Conservation (phyloP, 73 alveolate genomes). For the Urostyla sp. region DNA sequence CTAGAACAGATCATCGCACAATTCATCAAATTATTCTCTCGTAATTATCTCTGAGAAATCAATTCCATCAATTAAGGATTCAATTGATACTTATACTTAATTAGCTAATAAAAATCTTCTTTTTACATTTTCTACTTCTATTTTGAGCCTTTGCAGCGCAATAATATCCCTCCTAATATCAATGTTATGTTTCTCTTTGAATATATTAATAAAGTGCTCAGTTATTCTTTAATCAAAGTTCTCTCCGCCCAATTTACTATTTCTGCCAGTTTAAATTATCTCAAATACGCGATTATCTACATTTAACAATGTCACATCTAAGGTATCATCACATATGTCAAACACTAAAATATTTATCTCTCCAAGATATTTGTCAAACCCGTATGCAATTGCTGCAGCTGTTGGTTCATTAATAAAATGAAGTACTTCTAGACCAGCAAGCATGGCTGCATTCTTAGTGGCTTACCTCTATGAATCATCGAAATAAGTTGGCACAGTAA, state of each 20-base stretch:
- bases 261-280: conserved; percentile 86
- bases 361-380: conserved; percentile 79
- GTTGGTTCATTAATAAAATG: conserved; percentile 86
- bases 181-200: conserved; percentile 65
- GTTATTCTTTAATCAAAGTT: conserved; percentile 89
- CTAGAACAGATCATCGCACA: conserved; percentile 78
- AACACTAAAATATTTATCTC: conserved; percentile 86
- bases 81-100: conserved; percentile 87
- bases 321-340: conserved; percentile 87
- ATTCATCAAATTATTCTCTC: conserved; percentile 93
- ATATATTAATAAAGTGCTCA: conserved; percentile 68
- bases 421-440: conserved; percentile 79
- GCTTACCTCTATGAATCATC: conserved; percentile 89
- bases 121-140: conserved; percentile 83
- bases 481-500: conserved; percentile 92
- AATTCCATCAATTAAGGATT: conserved; percentile 84
- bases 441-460: conserved; percentile 86
- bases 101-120: conserved; percentile 87
- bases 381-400: conserved; percentile 95
- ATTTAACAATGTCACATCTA: conserved; percentile 80
- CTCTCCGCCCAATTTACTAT: conserved; percentile 95
- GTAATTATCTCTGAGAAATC: conserved; percentile 88
- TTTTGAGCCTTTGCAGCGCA: conserved; percentile 81
- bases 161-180: conserved; percentile 70
- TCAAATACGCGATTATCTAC: conserved; percentile 88